Base-by-base conservation (phyloP, 2,329 filamentous ascomycete species). In the Arthrobotrys musiformis region DNA sequence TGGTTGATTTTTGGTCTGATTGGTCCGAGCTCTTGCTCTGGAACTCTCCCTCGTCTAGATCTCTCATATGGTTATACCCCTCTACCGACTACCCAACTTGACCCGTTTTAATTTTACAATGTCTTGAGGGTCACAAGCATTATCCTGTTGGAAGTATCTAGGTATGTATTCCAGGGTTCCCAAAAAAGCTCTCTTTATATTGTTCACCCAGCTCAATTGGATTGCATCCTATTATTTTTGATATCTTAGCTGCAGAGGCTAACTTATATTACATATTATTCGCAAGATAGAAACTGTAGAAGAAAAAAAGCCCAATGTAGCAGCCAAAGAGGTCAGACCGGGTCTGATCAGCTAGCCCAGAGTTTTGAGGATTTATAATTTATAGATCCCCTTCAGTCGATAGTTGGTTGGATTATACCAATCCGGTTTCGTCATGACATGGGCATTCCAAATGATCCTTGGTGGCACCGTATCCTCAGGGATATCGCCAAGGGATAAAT, bases 401-500 rank as follows among this genome's bases (percentile, higher is more conserved):
- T n/a, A n/a, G n/a, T n/a, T n/a, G n/a, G n/a, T n/a, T n/a, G n/a
- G n/a, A n/a, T n/a, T n/a, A n/a, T n/a, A n/a, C n/a, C n/a, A n/a
- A n/a, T n/a, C n/a, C n/a, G n/a, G n/a, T n/a, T n/a, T n/a, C n/a
- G n/a, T n/a, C n/a, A n/a, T n/a, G n/a, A n/a, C 78, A 86, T 94
- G 2, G 89, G 90, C 26, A 92, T 94, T 73, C 87, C 89, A 60
- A 87, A 91, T 78, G 88, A 92, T n/a, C 89, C 94, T 67, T 92
- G 90, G 89, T 86, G 92, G 33, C 92, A 93, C 81, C 88, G 92
- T 64, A 91, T 97, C 76, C 86, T 97, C 0, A 94, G 94, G 37
- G 93, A 96, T 80, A 90, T 97, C 13, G 97, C 92, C 0, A 87
- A 86, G 1, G 91, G 94, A 82, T 89, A 91, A 46, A 91, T n/a